Evolutionary conservation across 345 rosid genomes (phyloP).

Genomic region (Citrus sinensis): DNA sequence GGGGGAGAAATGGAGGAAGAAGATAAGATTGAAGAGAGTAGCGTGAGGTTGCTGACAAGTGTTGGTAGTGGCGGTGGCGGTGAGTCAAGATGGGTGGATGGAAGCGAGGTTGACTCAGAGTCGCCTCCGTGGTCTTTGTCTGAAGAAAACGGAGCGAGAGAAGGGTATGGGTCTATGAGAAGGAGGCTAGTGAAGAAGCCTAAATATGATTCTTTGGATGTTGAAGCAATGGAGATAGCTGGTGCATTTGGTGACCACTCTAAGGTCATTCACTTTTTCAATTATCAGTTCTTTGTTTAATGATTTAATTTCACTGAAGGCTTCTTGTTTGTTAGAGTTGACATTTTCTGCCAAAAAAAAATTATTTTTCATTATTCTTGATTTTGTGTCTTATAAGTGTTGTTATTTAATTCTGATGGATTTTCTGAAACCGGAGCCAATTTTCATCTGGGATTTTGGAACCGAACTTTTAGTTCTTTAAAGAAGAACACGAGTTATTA

Average conservation of each 20-base stretch:
- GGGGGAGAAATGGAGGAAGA: slow-evolving; percentile 48
- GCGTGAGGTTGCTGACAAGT: slow-evolving; percentile 33
- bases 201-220: slow-evolving; percentile 80
- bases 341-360: background rate
- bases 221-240: slow-evolving; percentile 92
- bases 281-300: background rate
- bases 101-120: slow-evolving; percentile 78
- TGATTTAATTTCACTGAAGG: background rate
- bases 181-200: slow-evolving; percentile 74
- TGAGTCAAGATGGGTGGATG: slow-evolving; percentile 92
- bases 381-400: background rate
- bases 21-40: slow-evolving; percentile 75
- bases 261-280: slow-evolving; percentile 41
- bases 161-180: slow-evolving; percentile 57
- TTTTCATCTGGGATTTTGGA: background rate
- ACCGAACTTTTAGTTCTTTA: background rate
- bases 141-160: slow-evolving; percentile 38
- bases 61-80: slow-evolving; percentile 41
- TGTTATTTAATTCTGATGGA: background rate
- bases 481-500: background rate
- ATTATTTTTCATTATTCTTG: background rate
- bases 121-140: slow-evolving; percentile 36
- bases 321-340: background rate
- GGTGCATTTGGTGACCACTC: slow-evolving; percentile 49
- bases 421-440: background rate